Evolutionary conservation across 2,329 filamentous ascomycete species (phyloP).

Genomic region (Botrytis tulipae): DNA sequence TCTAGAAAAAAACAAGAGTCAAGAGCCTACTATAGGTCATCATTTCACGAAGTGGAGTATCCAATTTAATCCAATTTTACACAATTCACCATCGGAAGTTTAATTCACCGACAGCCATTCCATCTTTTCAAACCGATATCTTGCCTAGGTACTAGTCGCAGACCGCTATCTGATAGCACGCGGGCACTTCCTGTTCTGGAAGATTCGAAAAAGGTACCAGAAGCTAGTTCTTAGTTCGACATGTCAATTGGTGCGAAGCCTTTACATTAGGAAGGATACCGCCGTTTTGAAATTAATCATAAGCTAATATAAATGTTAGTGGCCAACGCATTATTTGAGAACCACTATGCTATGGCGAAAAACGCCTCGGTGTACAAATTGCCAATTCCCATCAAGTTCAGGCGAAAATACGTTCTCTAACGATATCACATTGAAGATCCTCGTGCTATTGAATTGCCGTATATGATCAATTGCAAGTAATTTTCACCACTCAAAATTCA

Average conservation of each 20-base stretch:
- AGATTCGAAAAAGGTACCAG: slow-evolving; percentile 11
- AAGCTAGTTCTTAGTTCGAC: not conserved
- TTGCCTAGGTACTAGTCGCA: not conserved
- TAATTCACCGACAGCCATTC: not conserved
- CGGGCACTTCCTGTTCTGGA: slow-evolving; percentile 11
- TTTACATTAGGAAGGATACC: slow-evolving; percentile 6
- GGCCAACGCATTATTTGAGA: slow-evolving; percentile 10
- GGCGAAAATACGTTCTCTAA: not conserved
- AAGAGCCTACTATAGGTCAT: not conserved
- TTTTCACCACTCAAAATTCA: not conserved
- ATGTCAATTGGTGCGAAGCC: not conserved
- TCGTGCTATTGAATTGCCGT: slow-evolving; percentile 3
- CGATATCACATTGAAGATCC: not conserved
- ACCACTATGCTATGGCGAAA: not conserved
- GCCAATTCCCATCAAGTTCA: slow-evolving; percentile 2
- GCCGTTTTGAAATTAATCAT: not conserved
- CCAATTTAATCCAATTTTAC: not conserved
- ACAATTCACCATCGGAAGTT: slow-evolving; percentile 2
- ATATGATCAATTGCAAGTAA: slow-evolving; percentile 10
- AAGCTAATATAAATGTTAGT: not conserved
- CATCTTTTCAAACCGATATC: not conserved
- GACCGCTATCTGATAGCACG: slow-evolving; percentile 6
- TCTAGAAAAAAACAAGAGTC: not conserved
- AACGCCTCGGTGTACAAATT: not conserved
- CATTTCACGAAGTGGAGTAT: not conserved